A percentile compares a stretch with the other conserved stretches of the same genome.
These are phyloP conservation scores for Elasticomyces elasticus DNA, from an alignment of 495 filamentous ascomycete species.

Conservation along the genomic window DNA sequence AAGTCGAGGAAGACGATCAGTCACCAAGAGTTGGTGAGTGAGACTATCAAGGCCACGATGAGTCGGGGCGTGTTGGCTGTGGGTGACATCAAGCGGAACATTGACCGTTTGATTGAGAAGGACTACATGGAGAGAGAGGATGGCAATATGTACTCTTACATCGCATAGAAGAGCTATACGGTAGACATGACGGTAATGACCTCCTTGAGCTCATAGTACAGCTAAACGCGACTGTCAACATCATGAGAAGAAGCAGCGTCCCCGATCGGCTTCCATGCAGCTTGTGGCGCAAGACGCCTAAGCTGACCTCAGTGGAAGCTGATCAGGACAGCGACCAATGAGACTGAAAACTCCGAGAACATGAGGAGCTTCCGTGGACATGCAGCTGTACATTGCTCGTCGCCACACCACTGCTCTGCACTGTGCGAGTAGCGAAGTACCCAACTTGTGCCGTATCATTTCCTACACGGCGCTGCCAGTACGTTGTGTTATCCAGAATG, in stretches of 20 bases:
- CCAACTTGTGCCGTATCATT: conserved; percentile 28
- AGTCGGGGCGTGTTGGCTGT: conserved; percentile 73
- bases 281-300: too few species aligned
- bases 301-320: too few species aligned
- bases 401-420: too few species aligned
- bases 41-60: conserved; percentile 83
- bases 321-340: too few species aligned
- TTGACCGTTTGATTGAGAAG: conserved; percentile 97
- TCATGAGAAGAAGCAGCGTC: too few species aligned
- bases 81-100: conserved; percentile 85
- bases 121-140: conserved; percentile 86
- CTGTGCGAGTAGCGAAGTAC: conserved; percentile 28
- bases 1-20: conserved; percentile 84
- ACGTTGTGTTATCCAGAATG: conserved; percentile 30
- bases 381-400: too few species aligned
- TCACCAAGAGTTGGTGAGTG: conserved; percentile 68
- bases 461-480: conserved; percentile 27
- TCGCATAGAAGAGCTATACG: conserved; percentile 65
- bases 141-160: conserved; percentile 65
- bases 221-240: too few species aligned
- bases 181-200: too few species aligned
- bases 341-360: too few species aligned
- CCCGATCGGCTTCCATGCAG: too few species aligned
- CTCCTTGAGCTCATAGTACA: too few species aligned
- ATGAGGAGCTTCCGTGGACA: too few species aligned